These are phyloP conservation scores for Thecaphora thlaspeos DNA, from an alignment of 1,284 basidiomycete species.

Conservation along the genomic window DNA sequence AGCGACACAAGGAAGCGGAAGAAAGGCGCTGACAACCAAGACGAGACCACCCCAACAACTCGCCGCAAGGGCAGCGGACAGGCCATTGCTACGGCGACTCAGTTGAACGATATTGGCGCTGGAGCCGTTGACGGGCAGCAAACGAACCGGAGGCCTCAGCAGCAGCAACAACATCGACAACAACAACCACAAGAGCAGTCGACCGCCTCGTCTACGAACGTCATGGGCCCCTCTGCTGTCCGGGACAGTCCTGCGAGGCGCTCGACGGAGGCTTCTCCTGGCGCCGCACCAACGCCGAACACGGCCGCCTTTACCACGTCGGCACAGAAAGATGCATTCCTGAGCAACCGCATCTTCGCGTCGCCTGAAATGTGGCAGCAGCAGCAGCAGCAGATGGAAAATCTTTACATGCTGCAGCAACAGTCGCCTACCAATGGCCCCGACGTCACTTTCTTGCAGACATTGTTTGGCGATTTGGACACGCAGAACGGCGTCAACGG, in stretches of 20 bases:
- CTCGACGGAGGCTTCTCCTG: too few species aligned
- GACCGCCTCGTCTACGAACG: slow-evolving; percentile 10
- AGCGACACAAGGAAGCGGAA: not conserved
- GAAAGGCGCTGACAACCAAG: slow-evolving; percentile 2
- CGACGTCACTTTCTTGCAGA: slow-evolving; percentile 28
- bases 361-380: not conserved
- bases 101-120: too few species aligned
- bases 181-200: slow-evolving; percentile 6
- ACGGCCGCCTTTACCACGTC: too few species aligned
- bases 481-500: too few species aligned
- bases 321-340: too few species aligned
- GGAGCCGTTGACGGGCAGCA: too few species aligned
- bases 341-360: too few species aligned
- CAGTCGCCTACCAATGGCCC: slow-evolving; percentile 5
- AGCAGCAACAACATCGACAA: slow-evolving; percentile 10
- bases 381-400: not conserved
- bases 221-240: slow-evolving; percentile 10
- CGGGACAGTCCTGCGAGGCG: too few species aligned
- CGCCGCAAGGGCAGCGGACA: slow-evolving; percentile 9
- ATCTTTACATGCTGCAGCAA: not conserved
- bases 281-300: too few species aligned
- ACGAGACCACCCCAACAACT: not conserved
- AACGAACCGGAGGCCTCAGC: too few species aligned
- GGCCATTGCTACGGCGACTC: not conserved
- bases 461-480: slow-evolving; percentile 11